Percentiles rank a stretch among this genome's conserved stretches.
Conservation (phyloP, 1,284 basidiomycete species). For the Cystobasidium sp. region DNA sequence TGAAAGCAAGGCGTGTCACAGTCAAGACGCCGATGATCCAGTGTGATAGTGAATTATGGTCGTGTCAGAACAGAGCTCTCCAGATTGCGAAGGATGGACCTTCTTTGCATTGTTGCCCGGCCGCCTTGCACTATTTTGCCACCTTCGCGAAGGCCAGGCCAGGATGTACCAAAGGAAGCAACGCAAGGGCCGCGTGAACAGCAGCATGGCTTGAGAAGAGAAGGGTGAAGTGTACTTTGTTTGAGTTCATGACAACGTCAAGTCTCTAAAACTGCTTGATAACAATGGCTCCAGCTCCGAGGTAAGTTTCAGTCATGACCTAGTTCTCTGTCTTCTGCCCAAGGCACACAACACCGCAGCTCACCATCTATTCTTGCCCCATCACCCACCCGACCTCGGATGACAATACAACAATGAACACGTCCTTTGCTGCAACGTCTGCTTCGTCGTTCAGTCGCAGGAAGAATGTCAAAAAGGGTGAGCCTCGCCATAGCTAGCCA, state of each 20-base stretch:
- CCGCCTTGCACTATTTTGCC: conserved; percentile 16
- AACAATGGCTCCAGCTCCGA: conserved; percentile 38
- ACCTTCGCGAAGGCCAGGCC: conserved; percentile 1
- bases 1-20: too few species aligned
- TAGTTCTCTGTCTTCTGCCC: background rate
- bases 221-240: background rate
- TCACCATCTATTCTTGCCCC: too few species aligned
- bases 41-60: too few species aligned
- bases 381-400: too few species aligned
- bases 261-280: background rate
- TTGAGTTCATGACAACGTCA: background rate
- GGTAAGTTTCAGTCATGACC: conserved; percentile 7
- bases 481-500: conserved; percentile 1
- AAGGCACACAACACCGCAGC: background rate
- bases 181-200: conserved; percentile 10
- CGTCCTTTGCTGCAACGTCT: conserved; percentile 22
- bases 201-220: background rate
- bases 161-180: background rate
- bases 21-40: too few species aligned
- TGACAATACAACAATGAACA: conserved; percentile 24
- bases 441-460: conserved; percentile 39
- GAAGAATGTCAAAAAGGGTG: conserved; percentile 87
- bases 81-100: too few species aligned
- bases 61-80: too few species aligned
- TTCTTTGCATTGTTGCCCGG: too few species aligned